Evolutionary conservation across 139 green algal species (phyloP), one percentile per base, ranked within the genome.

Genomic region (Klebsormidium nitens): DNA sequence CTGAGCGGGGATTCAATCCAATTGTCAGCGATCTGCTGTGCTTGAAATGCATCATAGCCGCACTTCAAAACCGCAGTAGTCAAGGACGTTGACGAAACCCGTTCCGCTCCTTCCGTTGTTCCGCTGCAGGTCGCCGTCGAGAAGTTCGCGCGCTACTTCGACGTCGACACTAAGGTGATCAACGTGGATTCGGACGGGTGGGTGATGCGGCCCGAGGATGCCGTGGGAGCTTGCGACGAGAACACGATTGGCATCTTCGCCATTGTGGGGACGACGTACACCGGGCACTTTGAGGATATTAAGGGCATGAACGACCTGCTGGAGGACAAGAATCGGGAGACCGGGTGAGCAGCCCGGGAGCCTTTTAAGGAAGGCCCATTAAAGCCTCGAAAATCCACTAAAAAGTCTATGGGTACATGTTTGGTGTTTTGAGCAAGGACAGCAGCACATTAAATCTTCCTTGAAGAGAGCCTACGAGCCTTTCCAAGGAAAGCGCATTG

Each of bases 241-340:
- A 75, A 79, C 61, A 84, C 78, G 17, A 84, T 84, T 38, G 60
- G 78, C 23, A 60, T 84, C 2, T 58, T 69, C 32, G 26, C 26
- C 19, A 84, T 84, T n/a, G 17, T 84, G 3, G 78, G 78, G 1
- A 74, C 26, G 50, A 78, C 71, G 0, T 84, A 83, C 38, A 63
- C 39, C 6, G 77, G 77, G 1, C 35, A 84, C 38, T 83, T 81
- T 36, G 77, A 83, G n/a, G 49, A 79, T 26, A 48, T 84, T 2
- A 29, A 72, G 36, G 47, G 38, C 4, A 29, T 83, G 14, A 55
- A 72, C 36, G 39, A 74, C 37, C 17, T 37, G 40, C 67, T 83
- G 8, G 37, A 66, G 11, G 26, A 48, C 8, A 79, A 78, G 56
- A 78, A 79, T 28, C 17, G 71, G 37, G 28, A 71, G 47, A 72